Conservation (phyloP, 805 yeast species). For the Metschnikowia chrysomelidarum region DNA sequence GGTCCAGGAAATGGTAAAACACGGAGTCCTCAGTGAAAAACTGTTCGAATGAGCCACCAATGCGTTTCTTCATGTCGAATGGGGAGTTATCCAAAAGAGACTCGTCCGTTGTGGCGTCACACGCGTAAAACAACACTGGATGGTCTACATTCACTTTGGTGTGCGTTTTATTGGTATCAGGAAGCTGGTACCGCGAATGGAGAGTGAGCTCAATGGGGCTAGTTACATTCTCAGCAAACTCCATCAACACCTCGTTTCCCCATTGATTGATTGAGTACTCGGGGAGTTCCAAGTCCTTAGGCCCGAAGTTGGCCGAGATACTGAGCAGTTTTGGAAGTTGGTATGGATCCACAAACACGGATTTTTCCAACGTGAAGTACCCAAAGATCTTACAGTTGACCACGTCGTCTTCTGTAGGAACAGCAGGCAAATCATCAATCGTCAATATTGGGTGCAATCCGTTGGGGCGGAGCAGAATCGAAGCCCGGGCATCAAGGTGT, state of each 20-base stretch:
- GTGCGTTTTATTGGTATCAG: conserved; percentile 14
- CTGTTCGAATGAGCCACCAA: conserved; percentile 36
- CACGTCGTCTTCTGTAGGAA: conserved; percentile 24
- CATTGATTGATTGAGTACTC: conserved; percentile 35
- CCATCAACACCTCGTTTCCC: conserved; percentile 41
- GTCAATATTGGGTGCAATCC: conserved; percentile 40
- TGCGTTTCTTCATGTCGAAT: conserved; percentile 27
- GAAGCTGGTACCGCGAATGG: conserved; percentile 43
- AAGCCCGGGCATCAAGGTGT: not conserved
- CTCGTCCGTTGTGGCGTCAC: conserved; percentile 30
- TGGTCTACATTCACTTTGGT: conserved; percentile 19
- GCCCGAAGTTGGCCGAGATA: conserved; percentile 30
- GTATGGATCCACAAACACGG: conserved; percentile 39
- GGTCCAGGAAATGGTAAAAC: conserved; percentile 30
- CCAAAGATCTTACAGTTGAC: conserved; percentile 31
- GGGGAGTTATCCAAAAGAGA: conserved; percentile 35
- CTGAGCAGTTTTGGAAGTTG: conserved; percentile 28
- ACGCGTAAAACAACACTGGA: conserved; percentile 37
- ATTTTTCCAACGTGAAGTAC: conserved; percentile 30
- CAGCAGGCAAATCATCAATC: conserved; percentile 11
- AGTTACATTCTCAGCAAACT: conserved; percentile 17
- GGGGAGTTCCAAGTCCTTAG: conserved; percentile 39
- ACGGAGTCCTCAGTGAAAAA: conserved; percentile 41
- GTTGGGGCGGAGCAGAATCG: conserved; percentile 17
- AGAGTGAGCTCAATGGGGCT: conserved; percentile 25